Conservation (phyloP, 164 flowering plant species). For the Sedum album region DNA sequence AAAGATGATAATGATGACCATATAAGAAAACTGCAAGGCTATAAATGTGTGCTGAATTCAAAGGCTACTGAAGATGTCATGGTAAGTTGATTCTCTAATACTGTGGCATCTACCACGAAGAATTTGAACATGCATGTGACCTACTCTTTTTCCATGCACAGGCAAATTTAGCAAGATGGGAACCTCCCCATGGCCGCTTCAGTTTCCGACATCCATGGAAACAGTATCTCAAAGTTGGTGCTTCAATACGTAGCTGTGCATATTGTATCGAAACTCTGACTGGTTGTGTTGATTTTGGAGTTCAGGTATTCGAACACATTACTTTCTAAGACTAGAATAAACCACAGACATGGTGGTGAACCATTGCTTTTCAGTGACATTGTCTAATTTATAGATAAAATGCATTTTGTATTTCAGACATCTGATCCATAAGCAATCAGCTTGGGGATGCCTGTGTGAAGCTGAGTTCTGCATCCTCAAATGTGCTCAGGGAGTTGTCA, state of each 20-base stretch:
- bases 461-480: constrained; percentile 21
- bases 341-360: not conserved
- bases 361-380: not conserved
- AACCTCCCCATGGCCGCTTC: constrained; percentile 72
- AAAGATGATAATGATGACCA: not conserved
- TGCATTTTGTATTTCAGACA: constrained; percentile 12
- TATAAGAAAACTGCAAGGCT: not conserved
- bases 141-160: constrained; percentile 2
- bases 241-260: constrained; percentile 48
- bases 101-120: not conserved
- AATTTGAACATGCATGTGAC: not conserved
- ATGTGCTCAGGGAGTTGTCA: constrained; percentile 44
- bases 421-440: constrained; percentile 19
- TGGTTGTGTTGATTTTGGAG: constrained; percentile 39
- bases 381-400: not conserved
- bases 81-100: not conserved
- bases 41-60: not conserved
- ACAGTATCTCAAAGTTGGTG: constrained; percentile 58
- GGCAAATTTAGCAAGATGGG: constrained; percentile 80
- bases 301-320: constrained; percentile 26
- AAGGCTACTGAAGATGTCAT: not conserved
- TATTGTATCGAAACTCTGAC: constrained; percentile 59
- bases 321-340: not conserved
- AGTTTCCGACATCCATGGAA: constrained; percentile 75
- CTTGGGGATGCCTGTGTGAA: constrained; percentile 12